A percentile compares a stretch with the other conserved stretches of the same genome.
These are phyloP conservation scores for Arxiozyma telluris DNA, from an alignment of 1,139 yeast species.

Conservation along the genomic window DNA sequence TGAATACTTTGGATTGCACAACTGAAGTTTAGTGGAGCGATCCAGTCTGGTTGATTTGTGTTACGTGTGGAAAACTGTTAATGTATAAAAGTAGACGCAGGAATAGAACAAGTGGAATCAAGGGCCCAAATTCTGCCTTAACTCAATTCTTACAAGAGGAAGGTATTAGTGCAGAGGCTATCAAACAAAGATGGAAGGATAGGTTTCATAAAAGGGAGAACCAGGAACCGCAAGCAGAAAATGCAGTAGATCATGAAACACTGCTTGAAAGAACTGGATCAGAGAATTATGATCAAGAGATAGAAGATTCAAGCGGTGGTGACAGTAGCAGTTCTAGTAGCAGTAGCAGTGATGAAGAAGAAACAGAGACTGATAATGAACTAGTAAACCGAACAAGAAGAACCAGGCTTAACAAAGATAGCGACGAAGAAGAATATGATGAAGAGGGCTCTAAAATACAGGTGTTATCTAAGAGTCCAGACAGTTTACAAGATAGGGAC, in stretches of 20 bases:
- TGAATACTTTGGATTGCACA: too few species aligned
- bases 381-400: conserved; percentile 5
- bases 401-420: conserved; percentile 13
- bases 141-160: conserved; percentile 71
- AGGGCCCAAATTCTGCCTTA: conserved; percentile 73
- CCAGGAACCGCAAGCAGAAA: conserved; percentile 4
- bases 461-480: conserved; percentile 3
- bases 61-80: conserved; percentile 1
- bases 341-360: conserved; percentile 11
- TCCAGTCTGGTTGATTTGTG: too few species aligned
- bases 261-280: neutral
- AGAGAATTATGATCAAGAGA: neutral
- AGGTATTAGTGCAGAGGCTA: conserved; percentile 78
- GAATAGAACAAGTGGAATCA: conserved; percentile 38
- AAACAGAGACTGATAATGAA: conserved; percentile 1
- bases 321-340: neutral
- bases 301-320: neutral
- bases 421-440: conserved; percentile 27
- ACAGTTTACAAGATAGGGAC: conserved; percentile 29
- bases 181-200: conserved; percentile 49
- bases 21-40: too few species aligned
- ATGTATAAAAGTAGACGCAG: conserved; percentile 26
- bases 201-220: conserved; percentile 23
- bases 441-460: neutral
- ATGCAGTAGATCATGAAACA: neutral